Evolutionary conservation across 305 asterid species (phyloP).

Genomic region (Lippia alba): DNA sequence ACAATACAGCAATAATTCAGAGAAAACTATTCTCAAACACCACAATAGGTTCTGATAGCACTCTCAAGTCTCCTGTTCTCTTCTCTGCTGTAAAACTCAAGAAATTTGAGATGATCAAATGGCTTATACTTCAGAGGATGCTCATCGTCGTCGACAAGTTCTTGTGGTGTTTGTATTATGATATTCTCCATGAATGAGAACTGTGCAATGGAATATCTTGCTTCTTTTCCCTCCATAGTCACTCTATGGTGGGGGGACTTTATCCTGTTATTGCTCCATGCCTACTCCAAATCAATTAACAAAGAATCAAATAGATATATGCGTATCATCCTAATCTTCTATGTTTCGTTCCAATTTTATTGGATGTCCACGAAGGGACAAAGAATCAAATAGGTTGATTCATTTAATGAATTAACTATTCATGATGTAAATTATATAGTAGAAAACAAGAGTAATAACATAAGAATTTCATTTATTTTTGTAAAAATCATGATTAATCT

Average conservation of each 20-base stretch:
- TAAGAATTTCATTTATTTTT: too few species aligned
- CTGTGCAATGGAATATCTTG: constrained; percentile 65
- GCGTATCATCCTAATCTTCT: too few species aligned
- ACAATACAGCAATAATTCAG: background rate
- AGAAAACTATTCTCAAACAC: constrained; percentile 41
- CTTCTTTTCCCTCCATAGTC: constrained; percentile 61
- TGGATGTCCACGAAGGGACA: too few species aligned
- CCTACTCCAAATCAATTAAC: constrained; percentile 40
- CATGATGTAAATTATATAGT: too few species aligned
- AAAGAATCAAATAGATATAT: background rate
- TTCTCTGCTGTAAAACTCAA: constrained; percentile 65
- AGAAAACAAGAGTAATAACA: too few species aligned
- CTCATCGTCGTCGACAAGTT: constrained; percentile 61
- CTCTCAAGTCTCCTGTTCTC: constrained; percentile 64
- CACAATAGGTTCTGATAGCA: constrained; percentile 70
- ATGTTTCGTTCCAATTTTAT: too few species aligned
- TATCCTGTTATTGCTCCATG: constrained; percentile 79
- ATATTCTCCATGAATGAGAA: constrained; percentile 67
- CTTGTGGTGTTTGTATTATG: constrained; percentile 57
- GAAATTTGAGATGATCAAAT: constrained; percentile 66
- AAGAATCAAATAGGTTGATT: too few species aligned
- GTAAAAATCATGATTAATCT: too few species aligned
- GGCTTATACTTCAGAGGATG: constrained; percentile 61
- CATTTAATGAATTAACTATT: too few species aligned
- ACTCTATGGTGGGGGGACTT: constrained; percentile 66